Percentiles rank a stretch among this genome's conserved stretches.
phyloP scores from a whole-genome alignment of 345 rosid genomes.

The Moricandia arvensis region DNA sequence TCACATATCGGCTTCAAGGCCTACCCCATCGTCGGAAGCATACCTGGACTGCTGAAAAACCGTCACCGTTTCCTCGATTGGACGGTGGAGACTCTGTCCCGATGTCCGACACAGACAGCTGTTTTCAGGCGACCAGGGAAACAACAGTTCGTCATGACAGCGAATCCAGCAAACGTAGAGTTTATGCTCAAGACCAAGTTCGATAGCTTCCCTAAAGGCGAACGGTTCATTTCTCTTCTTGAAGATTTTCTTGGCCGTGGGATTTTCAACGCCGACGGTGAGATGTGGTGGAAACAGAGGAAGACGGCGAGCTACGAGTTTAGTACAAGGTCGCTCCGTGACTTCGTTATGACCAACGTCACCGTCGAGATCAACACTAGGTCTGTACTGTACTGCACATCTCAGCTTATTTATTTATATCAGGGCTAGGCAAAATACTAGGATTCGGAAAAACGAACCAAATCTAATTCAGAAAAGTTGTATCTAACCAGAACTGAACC shows the following conservation, averaged over 20 bases:
- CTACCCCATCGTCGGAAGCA: conserved; percentile 56
- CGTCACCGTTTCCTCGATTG: conserved; percentile 49
- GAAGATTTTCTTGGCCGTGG: conserved; percentile 71
- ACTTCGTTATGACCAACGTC: conserved; percentile 57
- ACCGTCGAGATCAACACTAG: conserved; percentile 53
- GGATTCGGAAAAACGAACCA: too few species aligned
- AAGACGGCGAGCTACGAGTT: conserved; percentile 75
- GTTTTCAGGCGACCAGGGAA: conserved; percentile 44
- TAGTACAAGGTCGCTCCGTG: conserved; percentile 65
- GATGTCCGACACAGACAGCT: conserved; percentile 57
- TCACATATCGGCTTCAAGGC: conserved; percentile 38
- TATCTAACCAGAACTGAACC: too few species aligned
- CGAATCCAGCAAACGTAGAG: conserved; percentile 60
- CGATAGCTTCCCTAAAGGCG: conserved; percentile 56
- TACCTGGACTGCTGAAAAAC: conserved; percentile 41
- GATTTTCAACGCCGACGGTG: conserved; percentile 67
- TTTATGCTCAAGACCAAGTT: conserved; percentile 65
- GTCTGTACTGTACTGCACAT: not conserved
- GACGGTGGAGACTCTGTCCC: conserved; percentile 48
- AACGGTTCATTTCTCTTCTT: conserved; percentile 20
- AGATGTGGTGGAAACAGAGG: conserved; percentile 66
- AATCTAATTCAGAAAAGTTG: too few species aligned
- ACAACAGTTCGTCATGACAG: conserved; percentile 43
- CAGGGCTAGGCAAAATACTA: too few species aligned
- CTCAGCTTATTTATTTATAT: too few species aligned